Percentiles rank a stretch among this genome's conserved stretches.
phyloP scores from a whole-genome alignment of 331 rosid species.

The Telfairia occidentalis region DNA sequence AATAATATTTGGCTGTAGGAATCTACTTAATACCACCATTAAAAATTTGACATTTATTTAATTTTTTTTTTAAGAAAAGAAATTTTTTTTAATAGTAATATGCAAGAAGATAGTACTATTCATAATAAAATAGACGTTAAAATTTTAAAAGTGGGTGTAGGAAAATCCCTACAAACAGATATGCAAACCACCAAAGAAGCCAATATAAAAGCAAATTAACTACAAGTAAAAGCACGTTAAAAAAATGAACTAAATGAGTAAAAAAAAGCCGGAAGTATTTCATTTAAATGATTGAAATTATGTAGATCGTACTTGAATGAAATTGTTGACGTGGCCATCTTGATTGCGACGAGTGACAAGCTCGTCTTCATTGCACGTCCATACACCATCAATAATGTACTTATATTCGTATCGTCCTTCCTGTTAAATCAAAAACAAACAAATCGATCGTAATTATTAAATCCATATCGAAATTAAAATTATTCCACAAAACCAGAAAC shows the following conservation, averaged over 20 bases:
- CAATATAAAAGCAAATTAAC: too few relatives aligned
- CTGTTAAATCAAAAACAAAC: constrained; percentile 25
- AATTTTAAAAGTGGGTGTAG: too few relatives aligned
- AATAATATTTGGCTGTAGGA: too few relatives aligned
- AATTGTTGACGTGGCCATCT: constrained; percentile 85
- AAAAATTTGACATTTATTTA: too few relatives aligned
- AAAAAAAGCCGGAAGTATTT: neutral
- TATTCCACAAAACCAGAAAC: neutral
- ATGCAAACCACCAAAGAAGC: too few relatives aligned
- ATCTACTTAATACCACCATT: too few relatives aligned
- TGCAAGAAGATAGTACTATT: too few relatives aligned
- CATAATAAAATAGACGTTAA: too few relatives aligned
- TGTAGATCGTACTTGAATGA: constrained; percentile 42
- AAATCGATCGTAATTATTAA: neutral
- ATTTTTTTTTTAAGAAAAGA: too few relatives aligned
- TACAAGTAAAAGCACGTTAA: neutral
- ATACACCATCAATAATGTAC: constrained; percentile 72
- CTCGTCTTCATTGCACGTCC: constrained; percentile 49
- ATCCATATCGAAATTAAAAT: neutral
- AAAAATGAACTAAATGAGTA: neutral
- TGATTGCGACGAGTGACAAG: constrained; percentile 47
- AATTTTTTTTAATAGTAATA: too few relatives aligned
- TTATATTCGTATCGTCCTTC: constrained; percentile 91
- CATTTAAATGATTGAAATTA: neutral
- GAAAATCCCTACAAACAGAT: too few relatives aligned